These are phyloP conservation scores for Trichomonas gallinae DNA, from an alignment of 208 protist genomes.

Conservation along the genomic window DNA sequence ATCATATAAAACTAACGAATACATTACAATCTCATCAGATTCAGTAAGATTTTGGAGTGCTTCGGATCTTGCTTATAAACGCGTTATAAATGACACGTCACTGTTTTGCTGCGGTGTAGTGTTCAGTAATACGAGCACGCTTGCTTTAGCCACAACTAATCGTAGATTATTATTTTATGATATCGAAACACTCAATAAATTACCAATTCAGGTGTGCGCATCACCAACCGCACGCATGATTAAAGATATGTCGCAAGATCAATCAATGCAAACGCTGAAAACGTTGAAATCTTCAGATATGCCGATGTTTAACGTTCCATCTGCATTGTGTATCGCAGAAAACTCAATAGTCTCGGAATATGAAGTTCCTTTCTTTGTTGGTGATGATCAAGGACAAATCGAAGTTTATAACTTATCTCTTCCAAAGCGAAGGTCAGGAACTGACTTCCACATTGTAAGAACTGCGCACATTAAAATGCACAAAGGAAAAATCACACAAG, in stretches of 20 bases:
- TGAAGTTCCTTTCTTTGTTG: not conserved
- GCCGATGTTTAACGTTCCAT: not conserved
- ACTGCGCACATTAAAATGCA: not conserved
- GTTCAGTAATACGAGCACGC: too few relatives aligned
- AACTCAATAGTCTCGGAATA: not conserved
- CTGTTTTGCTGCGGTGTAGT: not conserved
- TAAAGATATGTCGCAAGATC: not conserved
- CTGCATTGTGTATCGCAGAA: not conserved
- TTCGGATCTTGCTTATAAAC: not conserved
- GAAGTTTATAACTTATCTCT: not conserved
- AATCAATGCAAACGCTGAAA: not conserved
- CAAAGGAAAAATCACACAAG: not conserved
- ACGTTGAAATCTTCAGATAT: not conserved
- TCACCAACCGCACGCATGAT: not conserved
- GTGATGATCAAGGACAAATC: not conserved
- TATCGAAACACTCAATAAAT: not conserved
- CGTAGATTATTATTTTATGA: constrained; percentile 1
- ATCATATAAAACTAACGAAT: not conserved
- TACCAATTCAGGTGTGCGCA: not conserved
- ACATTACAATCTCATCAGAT: not conserved
- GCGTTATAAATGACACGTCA: not conserved
- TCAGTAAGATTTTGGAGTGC: not conserved
- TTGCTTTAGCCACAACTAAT: not conserved
- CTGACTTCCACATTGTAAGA: not conserved
- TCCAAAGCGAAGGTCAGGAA: not conserved